Evolutionary conservation across 2,329 filamentous ascomycete genomes (phyloP).

Genomic region (Verticillium isaacii): DNA sequence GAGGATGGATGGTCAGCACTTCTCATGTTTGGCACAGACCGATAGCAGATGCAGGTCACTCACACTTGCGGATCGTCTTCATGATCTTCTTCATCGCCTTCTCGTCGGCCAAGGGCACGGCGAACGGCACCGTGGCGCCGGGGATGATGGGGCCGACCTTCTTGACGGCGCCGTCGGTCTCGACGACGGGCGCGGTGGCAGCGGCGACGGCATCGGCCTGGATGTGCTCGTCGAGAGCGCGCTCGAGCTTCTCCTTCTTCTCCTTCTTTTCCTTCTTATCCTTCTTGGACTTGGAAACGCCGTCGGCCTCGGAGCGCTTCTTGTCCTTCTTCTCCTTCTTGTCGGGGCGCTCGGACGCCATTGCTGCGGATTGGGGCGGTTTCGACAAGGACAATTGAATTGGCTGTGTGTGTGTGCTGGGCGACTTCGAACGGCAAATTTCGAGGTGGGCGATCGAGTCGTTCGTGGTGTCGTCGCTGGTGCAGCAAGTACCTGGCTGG

Average conservation of each 20-base stretch:
- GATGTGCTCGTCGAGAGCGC: constrained; percentile 61
- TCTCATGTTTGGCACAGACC: background rate
- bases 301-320: constrained; percentile 19
- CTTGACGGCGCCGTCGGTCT: constrained; percentile 40
- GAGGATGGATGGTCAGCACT: background rate
- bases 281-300: constrained; percentile 39
- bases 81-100: constrained; percentile 64
- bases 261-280: constrained; percentile 57
- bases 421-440: background rate
- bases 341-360: constrained; percentile 44
- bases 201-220: constrained; percentile 48
- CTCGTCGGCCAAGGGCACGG: constrained; percentile 73
- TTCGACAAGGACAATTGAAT: background rate
- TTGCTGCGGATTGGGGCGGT: constrained; percentile 20
- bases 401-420: background rate
- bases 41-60: constrained; percentile 11
- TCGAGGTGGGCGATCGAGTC: background rate
- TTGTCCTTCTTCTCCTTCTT: constrained; percentile 38
- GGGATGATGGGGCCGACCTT: constrained; percentile 34
- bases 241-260: constrained; percentile 60
- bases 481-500: background rate
- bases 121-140: constrained; percentile 74
- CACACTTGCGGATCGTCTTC: constrained; percentile 54
- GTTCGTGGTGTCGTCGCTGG: background rate
- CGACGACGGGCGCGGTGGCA: constrained; percentile 32